Base-by-base conservation (phyloP, 768 basidiomycete species). In the Amanita fuliginea region DNA sequence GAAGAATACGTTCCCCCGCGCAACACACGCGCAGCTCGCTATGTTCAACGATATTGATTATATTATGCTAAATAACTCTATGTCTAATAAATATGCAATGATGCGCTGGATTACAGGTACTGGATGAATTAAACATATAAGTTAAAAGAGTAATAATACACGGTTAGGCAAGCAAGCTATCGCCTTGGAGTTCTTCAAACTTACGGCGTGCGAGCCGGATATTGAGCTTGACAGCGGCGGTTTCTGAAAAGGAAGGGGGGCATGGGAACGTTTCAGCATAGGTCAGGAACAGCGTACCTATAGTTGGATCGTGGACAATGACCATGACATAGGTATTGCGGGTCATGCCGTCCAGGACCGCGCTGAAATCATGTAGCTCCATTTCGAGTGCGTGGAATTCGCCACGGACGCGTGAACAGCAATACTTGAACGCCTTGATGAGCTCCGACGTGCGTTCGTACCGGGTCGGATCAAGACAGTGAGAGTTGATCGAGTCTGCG, bases 381-480 rank as follows among this genome's bases (percentile, higher is more conserved):
- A 95, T 82, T 66, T 93, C 87, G 24, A 94, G 73, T 4, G 85
- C 80, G 53, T 85, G 77, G 59, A 94, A 94, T 53, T 92, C 90
- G 59, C 88, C 84, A 16, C 84, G 79, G 28, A 89, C 73, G 39
- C 83, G 88, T 50, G 86, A 78, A 64, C 93, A 96, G 16, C 88
- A 85, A 56, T 90, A 81, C 59, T 95, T 92, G 73, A 98, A 97
- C 3, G 84, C 82, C 67, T 98, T 98, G 68, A 99, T 85, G 52
- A 96, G 78, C 65, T 97, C 93, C 8, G 86, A 88, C 16, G 88
- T 89, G 37, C 87, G 81, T 63, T 90, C 88, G 61, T 89, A 88
- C 22, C 88, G 80, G 52, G 80, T 85, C 4, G 82, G 67, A 49
- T 81, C 73, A 50, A 90, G 70, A 49, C 73, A 63, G 45, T 75